Conservation (phyloP, 2,329 filamentous ascomycete species). For the Fusarium chuoi region DNA sequence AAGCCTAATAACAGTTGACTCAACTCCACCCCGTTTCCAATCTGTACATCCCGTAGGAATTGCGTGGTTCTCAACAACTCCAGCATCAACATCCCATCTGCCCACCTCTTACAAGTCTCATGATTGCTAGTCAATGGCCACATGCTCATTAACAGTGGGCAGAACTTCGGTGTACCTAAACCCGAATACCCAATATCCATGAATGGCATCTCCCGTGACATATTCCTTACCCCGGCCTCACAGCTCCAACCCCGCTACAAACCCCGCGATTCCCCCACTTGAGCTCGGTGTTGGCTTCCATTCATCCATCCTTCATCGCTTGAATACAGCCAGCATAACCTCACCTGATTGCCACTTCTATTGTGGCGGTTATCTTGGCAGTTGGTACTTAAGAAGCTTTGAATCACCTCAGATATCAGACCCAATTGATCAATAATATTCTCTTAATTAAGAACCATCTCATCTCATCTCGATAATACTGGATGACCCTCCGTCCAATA, state of each 20-base stretch:
- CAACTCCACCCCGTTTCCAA: neutral
- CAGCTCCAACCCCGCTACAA: conserved; percentile 15
- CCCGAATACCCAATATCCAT: conserved; percentile 2
- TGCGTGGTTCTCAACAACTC: conserved; percentile 2
- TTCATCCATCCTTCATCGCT: conserved; percentile 7
- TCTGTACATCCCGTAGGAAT: neutral
- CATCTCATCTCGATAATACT: neutral
- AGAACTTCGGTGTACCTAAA: neutral
- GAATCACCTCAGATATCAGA: neutral
- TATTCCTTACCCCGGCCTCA: conserved; percentile 16
- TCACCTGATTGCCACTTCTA: conserved; percentile 2
- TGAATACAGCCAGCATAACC: conserved; percentile 3
- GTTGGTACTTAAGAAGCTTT: conserved; percentile 2
- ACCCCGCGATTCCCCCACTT: conserved; percentile 30
- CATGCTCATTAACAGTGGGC: conserved; percentile 3
- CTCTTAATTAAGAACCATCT: neutral
- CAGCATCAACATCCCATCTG: neutral
- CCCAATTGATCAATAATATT: neutral
- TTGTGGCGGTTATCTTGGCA: neutral
- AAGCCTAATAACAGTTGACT: neutral
- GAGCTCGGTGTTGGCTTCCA: neutral
- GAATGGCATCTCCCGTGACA: conserved; percentile 4
- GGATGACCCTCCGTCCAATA: conserved; percentile 11
- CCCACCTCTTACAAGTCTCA: neutral
- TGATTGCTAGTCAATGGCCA: conserved; percentile 10